Evolutionary conservation across 345 rosid species (phyloP), one percentile per base, ranked within the genome.

Genomic region (Triadica sebifera): DNA sequence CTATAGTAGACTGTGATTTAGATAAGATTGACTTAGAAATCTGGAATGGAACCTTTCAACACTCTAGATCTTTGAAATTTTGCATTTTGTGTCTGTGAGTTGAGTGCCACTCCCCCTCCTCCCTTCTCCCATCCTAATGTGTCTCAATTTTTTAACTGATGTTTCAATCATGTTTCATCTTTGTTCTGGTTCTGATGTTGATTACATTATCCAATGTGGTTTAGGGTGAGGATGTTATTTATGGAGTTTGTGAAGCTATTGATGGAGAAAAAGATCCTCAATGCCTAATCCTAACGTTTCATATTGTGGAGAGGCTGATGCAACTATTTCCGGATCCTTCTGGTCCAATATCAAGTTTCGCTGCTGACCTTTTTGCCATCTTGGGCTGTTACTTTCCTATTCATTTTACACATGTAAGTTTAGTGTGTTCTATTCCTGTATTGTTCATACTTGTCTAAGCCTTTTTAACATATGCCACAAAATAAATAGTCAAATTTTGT

Each of bases 251-350:
- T 70, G 94, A 88, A 87, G 90, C 90, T 80, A 75, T 93, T 68
- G 98, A 91, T 71, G 93, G 84, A 75, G 98, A 94, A 85, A 92
- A 87, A 81, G 98, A 94, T 85, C 99, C 99, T 51, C 87, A 85
- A 24, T 94, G 99, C 81, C 80, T 93, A 84, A 68, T 89, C 82
- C 82, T 88, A 65, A 85, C 90, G 68, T 94, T 94, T 86, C 91
- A 86, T 82, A 87, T 93, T 77, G 81, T 93, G 56, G 90, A 90
- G 87, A 73, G 87, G 75, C 77, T 87, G 82, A 88, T 81, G 59
- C 85, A 45, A 75, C 74, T 88, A 67, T 89, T 87, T 81, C 89
- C 97, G 25, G 90, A 87, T 82, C 84, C 94, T 47, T 77, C 74
- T 75, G 91, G 91, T 74, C 91, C 94, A 65, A 72, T 93, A 34